Percentiles rank a stretch among this genome's conserved stretches.
phyloP scores from a whole-genome alignment of 2,329 filamentous ascomycete genomes.

The Magnaporthales sp. region DNA sequence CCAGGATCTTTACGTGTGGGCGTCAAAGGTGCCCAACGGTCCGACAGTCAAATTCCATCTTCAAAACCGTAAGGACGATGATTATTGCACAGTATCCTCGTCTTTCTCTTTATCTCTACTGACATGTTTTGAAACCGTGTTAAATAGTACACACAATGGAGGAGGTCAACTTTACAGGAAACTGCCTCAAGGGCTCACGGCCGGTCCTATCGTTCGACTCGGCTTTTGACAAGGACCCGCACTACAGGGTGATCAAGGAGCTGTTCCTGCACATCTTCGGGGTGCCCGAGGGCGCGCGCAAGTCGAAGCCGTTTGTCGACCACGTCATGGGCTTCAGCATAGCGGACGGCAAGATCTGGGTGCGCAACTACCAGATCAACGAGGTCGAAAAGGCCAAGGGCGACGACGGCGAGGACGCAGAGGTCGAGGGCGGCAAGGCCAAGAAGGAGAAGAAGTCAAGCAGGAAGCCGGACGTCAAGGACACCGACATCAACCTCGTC shows the following conservation, averaged over 20 bases:
- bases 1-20: conserved; percentile 90
- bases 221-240: conserved; percentile 72
- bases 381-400: conserved; percentile 61
- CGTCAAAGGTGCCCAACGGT: conserved; percentile 82
- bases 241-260: conserved; percentile 79
- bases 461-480: conserved; percentile 30
- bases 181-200: conserved; percentile 88
- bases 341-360: conserved; percentile 91
- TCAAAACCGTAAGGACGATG: conserved; percentile 29
- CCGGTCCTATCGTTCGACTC: conserved; percentile 88
- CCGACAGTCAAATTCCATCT: conserved; percentile 56
- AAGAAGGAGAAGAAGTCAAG: conserved; percentile 21
- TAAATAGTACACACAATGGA: conserved; percentile 81
- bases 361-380: conserved; percentile 87
- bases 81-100: background rate
- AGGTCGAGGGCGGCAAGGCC: conserved; percentile 28
- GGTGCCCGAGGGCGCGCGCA: conserved; percentile 78
- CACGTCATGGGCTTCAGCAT: conserved; percentile 89
- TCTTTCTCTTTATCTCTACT: background rate
- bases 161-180: conserved; percentile 92
- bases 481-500: conserved; percentile 73
- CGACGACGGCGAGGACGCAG: conserved; percentile 29
- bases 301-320: conserved; percentile 93
- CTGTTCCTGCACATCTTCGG: conserved; percentile 85
- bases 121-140: background rate